A percentile compares a stretch with the other conserved stretches of the same genome.
phyloP scores from a whole-genome alignment of 805 yeast genomes.

The Starmerella bombi region DNA sequence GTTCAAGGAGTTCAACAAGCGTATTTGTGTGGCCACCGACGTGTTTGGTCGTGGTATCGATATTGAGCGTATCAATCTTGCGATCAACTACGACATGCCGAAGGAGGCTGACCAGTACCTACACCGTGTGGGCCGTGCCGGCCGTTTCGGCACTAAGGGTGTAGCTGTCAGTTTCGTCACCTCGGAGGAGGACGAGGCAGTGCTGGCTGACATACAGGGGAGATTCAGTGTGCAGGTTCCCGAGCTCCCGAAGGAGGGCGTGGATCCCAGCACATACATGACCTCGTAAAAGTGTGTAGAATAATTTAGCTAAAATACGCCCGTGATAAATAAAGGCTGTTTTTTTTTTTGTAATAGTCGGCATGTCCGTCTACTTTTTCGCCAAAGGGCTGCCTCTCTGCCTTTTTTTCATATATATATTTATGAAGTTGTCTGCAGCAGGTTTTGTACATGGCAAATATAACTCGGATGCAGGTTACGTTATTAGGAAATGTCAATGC shows the following conservation, averaged over 20 bases:
- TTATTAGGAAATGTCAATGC: too few species aligned
- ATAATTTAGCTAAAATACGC: too few species aligned
- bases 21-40: slow-evolving; percentile 97
- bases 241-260: slow-evolving; percentile 95
- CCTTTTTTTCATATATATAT: too few species aligned
- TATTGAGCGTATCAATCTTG: slow-evolving; percentile 95
- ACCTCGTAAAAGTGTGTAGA: slow-evolving; percentile 53
- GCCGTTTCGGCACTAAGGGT: slow-evolving; percentile 99
- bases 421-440: too few species aligned
- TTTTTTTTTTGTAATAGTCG: too few species aligned
- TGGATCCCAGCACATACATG: slow-evolving; percentile 95
- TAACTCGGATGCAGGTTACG: too few species aligned
- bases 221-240: slow-evolving; percentile 92
- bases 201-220: slow-evolving; percentile 83
- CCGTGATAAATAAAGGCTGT: too few species aligned
- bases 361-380: too few species aligned
- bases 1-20: slow-evolving; percentile 94
- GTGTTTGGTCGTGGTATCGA: slow-evolving; percentile 99
- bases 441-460: too few species aligned
- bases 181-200: slow-evolving; percentile 75
- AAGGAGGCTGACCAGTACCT: slow-evolving; percentile 93
- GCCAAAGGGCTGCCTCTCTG: too few species aligned
- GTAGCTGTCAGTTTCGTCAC: slow-evolving; percentile 85
- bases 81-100: slow-evolving; percentile 95
- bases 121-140: slow-evolving; percentile 99